These are phyloP conservation scores for Ganoderma meredithae DNA, from an alignment of 1,284 basidiomycete species.

Conservation along the genomic window DNA sequence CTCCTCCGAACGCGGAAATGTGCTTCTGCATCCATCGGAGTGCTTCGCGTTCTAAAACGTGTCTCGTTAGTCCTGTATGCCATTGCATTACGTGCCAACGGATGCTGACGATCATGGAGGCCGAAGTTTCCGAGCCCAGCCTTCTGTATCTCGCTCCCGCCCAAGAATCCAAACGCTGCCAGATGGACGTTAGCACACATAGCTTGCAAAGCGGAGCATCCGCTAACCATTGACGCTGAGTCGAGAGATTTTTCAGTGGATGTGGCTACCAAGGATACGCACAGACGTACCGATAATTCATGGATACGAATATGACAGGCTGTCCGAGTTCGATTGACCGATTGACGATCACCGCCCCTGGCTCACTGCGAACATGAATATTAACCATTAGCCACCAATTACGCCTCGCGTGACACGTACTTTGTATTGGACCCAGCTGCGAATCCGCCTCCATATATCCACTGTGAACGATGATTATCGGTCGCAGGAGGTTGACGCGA, in stretches of 20 bases:
- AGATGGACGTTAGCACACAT: not conserved
- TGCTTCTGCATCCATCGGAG: slow-evolving; percentile 63
- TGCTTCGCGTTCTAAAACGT: slow-evolving; percentile 41
- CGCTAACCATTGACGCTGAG: slow-evolving; percentile 14
- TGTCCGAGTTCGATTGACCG: slow-evolving; percentile 46
- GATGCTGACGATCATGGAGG: slow-evolving; percentile 56
- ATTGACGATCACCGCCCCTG: slow-evolving; percentile 38
- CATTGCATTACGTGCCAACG: not conserved
- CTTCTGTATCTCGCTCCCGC: slow-evolving; percentile 52
- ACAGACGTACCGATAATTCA: slow-evolving; percentile 43
- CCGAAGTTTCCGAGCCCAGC: slow-evolving; percentile 63
- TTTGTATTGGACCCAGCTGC: slow-evolving; percentile 33
- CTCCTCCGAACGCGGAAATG: slow-evolving; percentile 52
- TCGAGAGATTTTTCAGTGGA: not conserved
- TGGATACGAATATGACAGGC: slow-evolving; percentile 43
- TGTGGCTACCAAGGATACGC: not conserved
- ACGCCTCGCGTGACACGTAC: slow-evolving; percentile 3
- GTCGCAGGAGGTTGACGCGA: not conserved
- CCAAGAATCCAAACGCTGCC: slow-evolving; percentile 30
- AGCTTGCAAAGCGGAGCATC: slow-evolving; percentile 9
- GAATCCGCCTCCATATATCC: slow-evolving; percentile 38
- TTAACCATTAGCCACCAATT: too few species aligned
- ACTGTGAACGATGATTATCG: slow-evolving; percentile 20
- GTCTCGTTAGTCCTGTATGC: not conserved
- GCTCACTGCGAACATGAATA: not conserved